Evolutionary conservation across 2,329 filamentous ascomycete genomes (phyloP).

Genomic region (Penicillium paneum): DNA sequence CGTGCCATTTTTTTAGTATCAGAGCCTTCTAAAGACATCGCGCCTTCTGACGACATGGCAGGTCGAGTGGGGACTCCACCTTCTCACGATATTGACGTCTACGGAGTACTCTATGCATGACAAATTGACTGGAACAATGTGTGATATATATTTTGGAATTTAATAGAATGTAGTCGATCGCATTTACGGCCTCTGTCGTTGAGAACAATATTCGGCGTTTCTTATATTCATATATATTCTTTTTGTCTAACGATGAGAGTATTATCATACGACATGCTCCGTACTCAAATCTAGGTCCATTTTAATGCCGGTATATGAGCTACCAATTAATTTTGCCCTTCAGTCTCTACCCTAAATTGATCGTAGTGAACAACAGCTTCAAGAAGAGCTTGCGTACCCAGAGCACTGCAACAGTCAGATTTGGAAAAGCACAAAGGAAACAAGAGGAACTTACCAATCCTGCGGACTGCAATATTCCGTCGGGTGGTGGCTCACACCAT

Average conservation of each 20-base stretch:
- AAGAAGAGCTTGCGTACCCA: constrained; percentile 47
- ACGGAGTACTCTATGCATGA: too few relatives aligned
- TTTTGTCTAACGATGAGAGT: neutral
- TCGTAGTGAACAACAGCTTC: constrained; percentile 45
- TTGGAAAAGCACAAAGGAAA: neutral
- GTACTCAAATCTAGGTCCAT: neutral
- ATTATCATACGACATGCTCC: neutral
- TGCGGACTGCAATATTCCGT: constrained; percentile 56
- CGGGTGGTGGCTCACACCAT: constrained; percentile 59
- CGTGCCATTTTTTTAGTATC: neutral
- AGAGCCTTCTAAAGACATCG: constrained; percentile 8
- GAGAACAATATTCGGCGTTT: neutral
- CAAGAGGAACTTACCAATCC: constrained; percentile 26
- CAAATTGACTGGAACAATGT: too few relatives aligned
- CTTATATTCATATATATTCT: neutral
- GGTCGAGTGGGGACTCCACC: constrained; percentile 3
- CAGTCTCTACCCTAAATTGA: neutral
- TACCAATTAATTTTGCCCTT: neutral
- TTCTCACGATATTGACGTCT: neutral
- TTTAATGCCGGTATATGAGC: neutral
- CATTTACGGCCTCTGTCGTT: too few relatives aligned
- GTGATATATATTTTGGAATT: neutral
- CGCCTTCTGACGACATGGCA: constrained; percentile 21
- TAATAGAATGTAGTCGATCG: too few relatives aligned
- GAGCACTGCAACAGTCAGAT: constrained; percentile 19